Conservation (phyloP, 2,329 filamentous ascomycete species). For the Penicillium sp. region DNA sequence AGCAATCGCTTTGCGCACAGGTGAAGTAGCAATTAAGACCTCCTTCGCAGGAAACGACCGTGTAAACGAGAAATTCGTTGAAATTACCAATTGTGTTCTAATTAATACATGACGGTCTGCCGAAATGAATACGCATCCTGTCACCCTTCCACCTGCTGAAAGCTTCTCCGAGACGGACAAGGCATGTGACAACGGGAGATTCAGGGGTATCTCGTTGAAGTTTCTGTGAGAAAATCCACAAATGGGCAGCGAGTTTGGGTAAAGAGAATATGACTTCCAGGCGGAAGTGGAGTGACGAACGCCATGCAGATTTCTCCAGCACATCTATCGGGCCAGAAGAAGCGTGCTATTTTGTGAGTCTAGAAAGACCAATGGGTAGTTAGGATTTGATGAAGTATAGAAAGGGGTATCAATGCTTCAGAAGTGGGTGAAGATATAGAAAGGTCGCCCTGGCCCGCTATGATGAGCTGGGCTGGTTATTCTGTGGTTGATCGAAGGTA, state of each 20-base stretch:
- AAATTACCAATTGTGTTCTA: not conserved
- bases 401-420: not conserved
- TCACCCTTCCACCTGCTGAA: constrained; percentile 1
- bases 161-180: not conserved
- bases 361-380: not conserved
- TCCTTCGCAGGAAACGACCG: not conserved
- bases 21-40: not conserved
- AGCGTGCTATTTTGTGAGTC: not conserved
- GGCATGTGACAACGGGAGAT: not conserved
- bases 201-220: not conserved
- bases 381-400: not conserved
- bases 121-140: not conserved
- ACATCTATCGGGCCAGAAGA: not conserved
- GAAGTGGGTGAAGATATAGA: not conserved
- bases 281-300: not conserved
- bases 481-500: constrained; percentile 12
- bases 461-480: constrained; percentile 14
- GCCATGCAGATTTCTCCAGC: not conserved
- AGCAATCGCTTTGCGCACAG: not conserved
- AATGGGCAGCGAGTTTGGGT: not conserved
- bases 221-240: not conserved
- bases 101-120: constrained; percentile 2
- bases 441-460: not conserved
- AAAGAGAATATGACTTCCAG: not conserved
- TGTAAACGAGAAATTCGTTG: not conserved